phyloP scores from a whole-genome alignment of 371 early-diverging fungal species.

The Mortierella sp. region DNA sequence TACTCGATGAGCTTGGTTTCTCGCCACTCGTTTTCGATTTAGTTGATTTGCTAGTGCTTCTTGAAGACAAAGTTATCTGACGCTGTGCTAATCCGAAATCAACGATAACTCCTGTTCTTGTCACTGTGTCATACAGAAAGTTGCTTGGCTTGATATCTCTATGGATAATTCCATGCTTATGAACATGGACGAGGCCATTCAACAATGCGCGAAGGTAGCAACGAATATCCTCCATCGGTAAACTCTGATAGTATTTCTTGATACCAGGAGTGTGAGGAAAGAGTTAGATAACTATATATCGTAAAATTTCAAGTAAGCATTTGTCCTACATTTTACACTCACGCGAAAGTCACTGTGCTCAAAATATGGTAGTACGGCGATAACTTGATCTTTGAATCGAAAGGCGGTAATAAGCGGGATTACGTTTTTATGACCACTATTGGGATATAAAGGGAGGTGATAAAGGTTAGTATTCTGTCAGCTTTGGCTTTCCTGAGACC shows the following conservation, averaged over 20 bases:
- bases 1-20: neutral
- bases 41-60: neutral
- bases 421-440: constrained; percentile 63
- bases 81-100: constrained; percentile 99
- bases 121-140: constrained; percentile 86
- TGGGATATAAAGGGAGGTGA: neutral
- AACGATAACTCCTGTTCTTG: constrained; percentile 87
- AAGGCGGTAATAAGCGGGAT: constrained; percentile 87
- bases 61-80: neutral
- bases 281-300: neutral
- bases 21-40: neutral
- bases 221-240: constrained; percentile 82
- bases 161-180: constrained; percentile 82
- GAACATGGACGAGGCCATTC: constrained; percentile 79
- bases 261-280: neutral
- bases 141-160: constrained; percentile 98
- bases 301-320: neutral
- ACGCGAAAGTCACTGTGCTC: constrained; percentile 90
- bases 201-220: constrained; percentile 88
- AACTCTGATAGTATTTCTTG: constrained; percentile 67
- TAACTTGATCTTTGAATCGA: constrained; percentile 88
- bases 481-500: neutral
- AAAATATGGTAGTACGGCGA: constrained; percentile 92
- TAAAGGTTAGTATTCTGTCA: neutral
- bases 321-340: constrained; percentile 21